Evolutionary conservation across 352 stramenopile species (phyloP), one percentile per base, ranked within the genome.

Genomic region (Plasmopara muralis): DNA sequence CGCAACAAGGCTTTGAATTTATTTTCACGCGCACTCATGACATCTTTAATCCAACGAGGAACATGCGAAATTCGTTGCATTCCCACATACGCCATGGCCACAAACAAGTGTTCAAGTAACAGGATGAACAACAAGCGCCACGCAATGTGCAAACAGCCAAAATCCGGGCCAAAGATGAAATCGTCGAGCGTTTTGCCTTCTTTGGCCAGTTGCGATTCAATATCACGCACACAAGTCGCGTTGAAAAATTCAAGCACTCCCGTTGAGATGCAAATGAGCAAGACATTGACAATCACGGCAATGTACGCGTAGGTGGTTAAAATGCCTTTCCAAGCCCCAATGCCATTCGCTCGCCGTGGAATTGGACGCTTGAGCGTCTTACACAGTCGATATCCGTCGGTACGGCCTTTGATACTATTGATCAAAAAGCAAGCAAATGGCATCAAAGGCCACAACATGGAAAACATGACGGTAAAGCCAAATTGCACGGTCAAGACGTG

Each of bases 381-480:
- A 48, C 70, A 87, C 7, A 87, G 58, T 2, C 79, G 68, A 51
- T 81, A 87, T 16, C 74, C 79, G 43, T 89, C 79, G 0, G 73
- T 77, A 37, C 79, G 70, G 5, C 72, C 62, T 56, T 89, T 89
- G 44, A 89, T 55, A 13, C 62, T 70, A 50, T 89, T 89, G 47
- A 89, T 85, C 31, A 80, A 31, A 38, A 79, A 84, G 53, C 79
- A 89, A 15, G 71, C 79, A 45, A 86, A 70, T 0, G 79, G 79
- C 79, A 89, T 89, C 25, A 76, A 48, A 20, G 77, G 79, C 79
- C 79, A 89, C 37, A 89, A 55, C 48, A 89, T 86, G 8, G 74
- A 85, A 45, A 89, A 89, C 77, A 89, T 89, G 38, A 87, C 79
- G 8, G 73, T 85, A 50, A 89, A 87, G 14, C 74, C 79, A 43